Evolutionary conservation across 1,139 yeast genomes (phyloP).

Genomic region (Diutina mesorugosa): DNA sequence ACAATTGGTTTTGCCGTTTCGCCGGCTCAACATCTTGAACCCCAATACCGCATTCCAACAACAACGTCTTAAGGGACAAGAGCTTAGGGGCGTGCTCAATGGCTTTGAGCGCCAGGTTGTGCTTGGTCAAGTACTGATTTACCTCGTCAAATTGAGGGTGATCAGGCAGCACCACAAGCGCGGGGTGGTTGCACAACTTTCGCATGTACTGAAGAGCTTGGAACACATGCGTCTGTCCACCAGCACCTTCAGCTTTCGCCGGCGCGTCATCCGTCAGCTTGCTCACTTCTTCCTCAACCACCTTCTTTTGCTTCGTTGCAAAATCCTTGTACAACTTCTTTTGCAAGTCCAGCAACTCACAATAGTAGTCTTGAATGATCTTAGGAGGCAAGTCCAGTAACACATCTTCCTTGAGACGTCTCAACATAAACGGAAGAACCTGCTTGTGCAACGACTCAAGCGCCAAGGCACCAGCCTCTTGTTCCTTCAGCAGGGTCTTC

Average conservation of each 20-base stretch:
- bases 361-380: slow-evolving; percentile 94
- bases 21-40: slow-evolving; percentile 33
- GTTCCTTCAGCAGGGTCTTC: slow-evolving; percentile 86
- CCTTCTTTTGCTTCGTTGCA: slow-evolving; percentile 71
- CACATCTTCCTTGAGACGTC: slow-evolving; percentile 94
- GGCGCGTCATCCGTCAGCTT: slow-evolving; percentile 8
- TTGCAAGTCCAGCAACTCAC: slow-evolving; percentile 88
- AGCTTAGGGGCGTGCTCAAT: slow-evolving; percentile 87
- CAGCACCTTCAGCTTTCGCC: not conserved
- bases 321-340: slow-evolving; percentile 80
- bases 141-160: slow-evolving; percentile 79
- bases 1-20: slow-evolving; percentile 16
- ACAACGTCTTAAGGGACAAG: slow-evolving; percentile 64
- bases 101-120: slow-evolving; percentile 47
- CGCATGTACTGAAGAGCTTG: slow-evolving; percentile 97
- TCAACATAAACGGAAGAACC: slow-evolving; percentile 87
- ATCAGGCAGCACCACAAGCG: slow-evolving; percentile 70
- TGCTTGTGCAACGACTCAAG: slow-evolving; percentile 93
- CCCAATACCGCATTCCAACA: slow-evolving; percentile 94
- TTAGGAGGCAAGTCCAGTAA: slow-evolving; percentile 94
- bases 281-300: slow-evolving; percentile 48
- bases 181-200: slow-evolving; percentile 93
- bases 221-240: slow-evolving; percentile 74
- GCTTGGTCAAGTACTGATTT: slow-evolving; percentile 40
- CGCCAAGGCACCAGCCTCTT: slow-evolving; percentile 94